Percentiles rank a stretch among this genome's conserved stretches.
phyloP scores from a whole-genome alignment of 2,329 filamentous ascomycete species.

The Allantophomopsis lycopodina region DNA sequence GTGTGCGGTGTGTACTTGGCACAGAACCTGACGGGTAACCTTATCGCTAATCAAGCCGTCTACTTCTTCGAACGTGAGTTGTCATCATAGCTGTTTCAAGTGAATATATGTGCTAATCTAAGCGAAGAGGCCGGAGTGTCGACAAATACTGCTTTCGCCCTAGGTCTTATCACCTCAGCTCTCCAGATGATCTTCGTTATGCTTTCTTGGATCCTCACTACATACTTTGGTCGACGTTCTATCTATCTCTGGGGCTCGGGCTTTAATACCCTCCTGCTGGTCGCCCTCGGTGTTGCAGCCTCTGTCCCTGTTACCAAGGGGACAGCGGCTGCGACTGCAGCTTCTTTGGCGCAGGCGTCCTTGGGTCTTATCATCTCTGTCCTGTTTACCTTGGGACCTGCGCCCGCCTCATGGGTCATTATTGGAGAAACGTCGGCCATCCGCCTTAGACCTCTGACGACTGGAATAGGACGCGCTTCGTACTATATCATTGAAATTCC shows the following conservation, averaged over 20 bases:
- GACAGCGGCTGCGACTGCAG: constrained; percentile 19
- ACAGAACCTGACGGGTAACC: constrained; percentile 47
- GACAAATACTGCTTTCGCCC: too few species aligned
- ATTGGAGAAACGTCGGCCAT: too few species aligned
- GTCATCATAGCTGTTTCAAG: neutral
- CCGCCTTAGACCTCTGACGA: too few species aligned
- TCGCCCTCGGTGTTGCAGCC: constrained; percentile 44
- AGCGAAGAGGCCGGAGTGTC: too few species aligned
- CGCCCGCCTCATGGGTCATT: constrained; percentile 51
- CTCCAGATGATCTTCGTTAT: constrained; percentile 37
- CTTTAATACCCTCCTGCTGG: constrained; percentile 36
- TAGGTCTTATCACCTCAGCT: too few species aligned
- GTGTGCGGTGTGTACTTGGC: constrained; percentile 42
- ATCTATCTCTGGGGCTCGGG: constrained; percentile 49
- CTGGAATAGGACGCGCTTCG: too few species aligned
- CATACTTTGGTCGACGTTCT: constrained; percentile 46
- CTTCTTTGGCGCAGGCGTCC: constrained; percentile 35
- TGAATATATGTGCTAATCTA: constrained; percentile 1
- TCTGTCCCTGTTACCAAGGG: constrained; percentile 28
- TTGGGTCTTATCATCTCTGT: constrained; percentile 53
- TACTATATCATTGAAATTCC: constrained; percentile 48
- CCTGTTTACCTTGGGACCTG: constrained; percentile 46
- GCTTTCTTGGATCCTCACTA: constrained; percentile 53
- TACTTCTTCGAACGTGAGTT: constrained; percentile 23
- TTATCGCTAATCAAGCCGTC: constrained; percentile 38